Evolutionary conservation across 2,329 filamentous ascomycete species (phyloP).

Genomic region (Intubia oerlemansii): DNA sequence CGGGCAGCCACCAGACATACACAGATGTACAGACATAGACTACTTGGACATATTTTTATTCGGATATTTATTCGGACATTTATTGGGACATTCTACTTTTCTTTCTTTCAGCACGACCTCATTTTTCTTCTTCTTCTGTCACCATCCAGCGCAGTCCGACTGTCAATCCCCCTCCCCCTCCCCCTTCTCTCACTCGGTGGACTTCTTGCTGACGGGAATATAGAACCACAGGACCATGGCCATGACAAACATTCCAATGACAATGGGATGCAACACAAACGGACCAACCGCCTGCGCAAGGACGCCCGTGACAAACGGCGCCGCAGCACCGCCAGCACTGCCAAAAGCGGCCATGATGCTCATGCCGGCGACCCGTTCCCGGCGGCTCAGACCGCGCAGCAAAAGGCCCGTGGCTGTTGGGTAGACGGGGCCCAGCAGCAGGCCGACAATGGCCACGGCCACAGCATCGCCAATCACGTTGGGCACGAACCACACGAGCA

Average conservation of each 20-base stretch:
- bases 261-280: conserved; percentile 45
- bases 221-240: conserved; percentile 47
- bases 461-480: conserved; percentile 53
- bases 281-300: conserved; percentile 39
- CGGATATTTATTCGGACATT: too few relatives aligned
- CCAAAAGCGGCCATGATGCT: conserved; percentile 50
- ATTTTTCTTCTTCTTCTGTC: too few relatives aligned
- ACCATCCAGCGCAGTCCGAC: too few relatives aligned
- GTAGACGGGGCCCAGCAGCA: conserved; percentile 61
- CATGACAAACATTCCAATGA: conserved; percentile 38
- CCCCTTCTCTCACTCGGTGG: too few relatives aligned
- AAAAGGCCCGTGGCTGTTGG: conserved; percentile 49
- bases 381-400: conserved; percentile 33
- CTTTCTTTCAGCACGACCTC: too few relatives aligned
- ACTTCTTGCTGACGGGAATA: conserved; percentile 35
- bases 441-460: conserved; percentile 45
- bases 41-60: too few relatives aligned
- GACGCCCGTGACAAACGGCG: conserved; percentile 43
- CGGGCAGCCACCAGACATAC: too few relatives aligned
- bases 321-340: conserved; percentile 44
- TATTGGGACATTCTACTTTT: too few relatives aligned
- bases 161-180: too few relatives aligned
- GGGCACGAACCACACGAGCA: conserved; percentile 61
- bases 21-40: too few relatives aligned
- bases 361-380: conserved; percentile 40